phyloP scores from a whole-genome alignment of 257 asterid genomes.

The Solanum rostratum region DNA sequence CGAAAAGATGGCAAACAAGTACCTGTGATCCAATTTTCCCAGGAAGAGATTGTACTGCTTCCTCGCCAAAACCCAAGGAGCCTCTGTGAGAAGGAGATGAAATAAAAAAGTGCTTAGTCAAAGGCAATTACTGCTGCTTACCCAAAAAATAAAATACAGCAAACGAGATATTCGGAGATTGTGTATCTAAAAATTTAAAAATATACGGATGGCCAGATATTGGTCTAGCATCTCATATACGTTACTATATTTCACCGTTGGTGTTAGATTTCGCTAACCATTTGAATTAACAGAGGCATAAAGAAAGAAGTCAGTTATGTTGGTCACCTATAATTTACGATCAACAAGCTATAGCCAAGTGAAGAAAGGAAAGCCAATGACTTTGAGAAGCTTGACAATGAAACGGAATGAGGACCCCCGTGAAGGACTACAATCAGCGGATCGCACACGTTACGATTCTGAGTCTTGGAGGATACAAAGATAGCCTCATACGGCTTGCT shows the following conservation, averaged over 20 bases:
- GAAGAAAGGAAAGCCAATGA: slow-evolving; percentile 70
- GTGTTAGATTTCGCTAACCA: neutral
- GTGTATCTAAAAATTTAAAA: neutral
- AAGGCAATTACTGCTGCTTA: neutral
- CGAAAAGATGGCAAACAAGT: neutral
- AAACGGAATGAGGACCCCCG: slow-evolving; percentile 85
- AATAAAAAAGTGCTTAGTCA: neutral
- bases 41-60: slow-evolving; percentile 95
- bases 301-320: neutral
- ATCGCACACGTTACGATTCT: slow-evolving; percentile 28
- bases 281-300: neutral
- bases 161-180: neutral
- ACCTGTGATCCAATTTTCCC: slow-evolving; percentile 97
- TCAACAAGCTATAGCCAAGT: slow-evolving; percentile 84
- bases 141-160: neutral
- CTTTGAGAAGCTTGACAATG: slow-evolving; percentile 65
- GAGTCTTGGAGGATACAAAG: slow-evolving; percentile 64
- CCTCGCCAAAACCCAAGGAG: slow-evolving; percentile 96
- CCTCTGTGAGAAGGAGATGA: slow-evolving; percentile 40
- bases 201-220: neutral
- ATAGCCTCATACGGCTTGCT: slow-evolving; percentile 80
- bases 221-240: neutral
- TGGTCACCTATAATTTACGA: slow-evolving; percentile 79
- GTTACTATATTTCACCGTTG: neutral
- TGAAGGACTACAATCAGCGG: slow-evolving; percentile 77